Evolutionary conservation across 306 rosid genomes (phyloP).

Genomic region (Vachellia pachyceras): DNA sequence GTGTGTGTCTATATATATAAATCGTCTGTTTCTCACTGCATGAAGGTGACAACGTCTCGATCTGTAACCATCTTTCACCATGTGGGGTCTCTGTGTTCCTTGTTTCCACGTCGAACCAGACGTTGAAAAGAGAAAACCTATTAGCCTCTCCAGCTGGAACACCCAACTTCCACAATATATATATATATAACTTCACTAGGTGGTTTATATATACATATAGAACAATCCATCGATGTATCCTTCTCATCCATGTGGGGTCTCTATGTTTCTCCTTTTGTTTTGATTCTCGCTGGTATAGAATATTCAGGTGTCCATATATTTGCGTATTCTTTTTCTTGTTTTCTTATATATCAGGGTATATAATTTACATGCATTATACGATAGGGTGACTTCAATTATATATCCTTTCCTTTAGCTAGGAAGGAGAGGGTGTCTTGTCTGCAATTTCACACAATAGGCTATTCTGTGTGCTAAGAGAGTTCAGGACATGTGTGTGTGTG

Average conservation of each 20-base stretch:
- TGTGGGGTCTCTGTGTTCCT: conserved; percentile 47
- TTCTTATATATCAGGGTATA: conserved; percentile 17
- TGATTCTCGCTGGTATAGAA: conserved; percentile 28
- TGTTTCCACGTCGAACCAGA: conserved; percentile 30
- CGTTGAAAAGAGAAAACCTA: conserved; percentile 45
- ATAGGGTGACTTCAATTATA: not conserved
- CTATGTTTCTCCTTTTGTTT: conserved; percentile 40
- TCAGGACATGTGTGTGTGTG: not conserved
- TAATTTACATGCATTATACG: not conserved
- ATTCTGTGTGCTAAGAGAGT: not conserved
- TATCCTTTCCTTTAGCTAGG: conserved; percentile 20
- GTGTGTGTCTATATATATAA: no score
- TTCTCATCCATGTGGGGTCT: not conserved
- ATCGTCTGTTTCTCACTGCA: conserved; percentile 34
- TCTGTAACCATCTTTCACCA: conserved; percentile 33
- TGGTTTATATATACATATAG: not conserved
- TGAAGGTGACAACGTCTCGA: conserved; percentile 39
- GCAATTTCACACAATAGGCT: not conserved
- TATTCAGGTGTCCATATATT: not conserved
- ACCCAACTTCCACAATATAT: conserved; percentile 30
- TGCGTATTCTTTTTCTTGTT: conserved; percentile 40
- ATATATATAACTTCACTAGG: conserved; percentile 18
- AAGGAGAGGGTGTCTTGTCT: conserved; percentile 40
- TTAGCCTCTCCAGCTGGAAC: conserved; percentile 43
- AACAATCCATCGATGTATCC: not conserved